A percentile compares a stretch with the other conserved stretches of the same genome.
phyloP scores from a whole-genome alignment of 1,284 basidiomycete species.

The Xanthoconium separans region DNA sequence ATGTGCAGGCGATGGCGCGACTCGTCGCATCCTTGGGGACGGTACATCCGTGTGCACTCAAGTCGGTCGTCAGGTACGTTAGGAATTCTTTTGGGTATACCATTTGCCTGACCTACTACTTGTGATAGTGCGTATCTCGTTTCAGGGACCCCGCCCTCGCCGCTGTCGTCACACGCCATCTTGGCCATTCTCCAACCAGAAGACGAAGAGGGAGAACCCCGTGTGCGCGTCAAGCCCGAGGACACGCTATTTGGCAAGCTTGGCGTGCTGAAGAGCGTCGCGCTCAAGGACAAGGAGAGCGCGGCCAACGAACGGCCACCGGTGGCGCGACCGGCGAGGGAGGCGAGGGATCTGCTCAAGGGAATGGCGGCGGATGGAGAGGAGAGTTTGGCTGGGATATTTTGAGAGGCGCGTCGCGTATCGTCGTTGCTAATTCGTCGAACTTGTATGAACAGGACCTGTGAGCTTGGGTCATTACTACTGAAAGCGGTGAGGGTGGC shows the following conservation, averaged over 20 bases:
- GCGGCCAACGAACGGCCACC: constrained; percentile 68
- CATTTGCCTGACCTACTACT: too few species aligned
- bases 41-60: background rate
- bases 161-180: constrained; percentile 39
- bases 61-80: background rate
- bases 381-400: constrained; percentile 28
- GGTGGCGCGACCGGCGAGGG: constrained; percentile 82
- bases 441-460: too few species aligned
- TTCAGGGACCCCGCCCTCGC: constrained; percentile 61
- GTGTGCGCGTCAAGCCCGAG: constrained; percentile 4
- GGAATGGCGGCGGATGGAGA: constrained; percentile 29
- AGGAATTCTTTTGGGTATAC: too few species aligned
- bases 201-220: background rate
- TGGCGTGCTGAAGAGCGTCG: constrained; percentile 58
- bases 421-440: too few species aligned
- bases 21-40: background rate
- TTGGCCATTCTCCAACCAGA: too few species aligned
- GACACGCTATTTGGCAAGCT: constrained; percentile 67
- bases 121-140: constrained; percentile 50
- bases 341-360: constrained; percentile 77
- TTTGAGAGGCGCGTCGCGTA: constrained; percentile 6
- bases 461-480: too few species aligned
- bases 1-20: constrained; percentile 60
- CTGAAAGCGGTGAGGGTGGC: too few species aligned
- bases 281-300: constrained; percentile 74